These are phyloP conservation scores for Scheffersomyces lignicola DNA, from an alignment of 1,139 yeast genomes.

Conservation along the genomic window DNA sequence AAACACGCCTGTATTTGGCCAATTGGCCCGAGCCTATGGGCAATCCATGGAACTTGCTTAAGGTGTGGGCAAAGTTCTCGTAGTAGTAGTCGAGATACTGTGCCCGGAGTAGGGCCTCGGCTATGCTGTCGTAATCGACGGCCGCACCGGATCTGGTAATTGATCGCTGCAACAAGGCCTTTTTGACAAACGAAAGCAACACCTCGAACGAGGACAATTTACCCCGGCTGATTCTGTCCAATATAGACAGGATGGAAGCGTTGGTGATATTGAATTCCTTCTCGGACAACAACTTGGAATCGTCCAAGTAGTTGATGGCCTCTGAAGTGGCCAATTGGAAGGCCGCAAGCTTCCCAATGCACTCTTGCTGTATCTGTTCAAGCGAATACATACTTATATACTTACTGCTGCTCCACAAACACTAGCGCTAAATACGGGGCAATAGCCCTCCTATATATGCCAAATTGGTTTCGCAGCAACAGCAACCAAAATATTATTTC, in stretches of 20 bases:
- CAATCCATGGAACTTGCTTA: conserved; percentile 67
- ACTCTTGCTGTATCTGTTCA: too few species aligned
- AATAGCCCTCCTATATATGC: too few species aligned
- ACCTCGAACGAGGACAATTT: conserved; percentile 12
- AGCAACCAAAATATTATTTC: too few species aligned
- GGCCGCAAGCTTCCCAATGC: too few species aligned
- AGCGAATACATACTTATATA: too few species aligned
- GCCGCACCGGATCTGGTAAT: neutral
- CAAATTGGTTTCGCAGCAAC: too few species aligned
- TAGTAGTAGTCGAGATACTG: conserved; percentile 36
- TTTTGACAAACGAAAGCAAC: conserved; percentile 15
- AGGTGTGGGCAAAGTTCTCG: conserved; percentile 26
- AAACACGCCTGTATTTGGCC: neutral
- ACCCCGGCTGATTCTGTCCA: conserved; percentile 11
- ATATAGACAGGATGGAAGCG: conserved; percentile 6
- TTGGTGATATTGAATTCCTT: conserved; percentile 40
- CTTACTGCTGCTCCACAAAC: too few species aligned
- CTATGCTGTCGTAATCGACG: neutral
- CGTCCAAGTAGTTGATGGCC: too few species aligned
- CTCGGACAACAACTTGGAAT: too few species aligned
- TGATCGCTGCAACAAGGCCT: conserved; percentile 20
- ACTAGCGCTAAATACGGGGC: too few species aligned
- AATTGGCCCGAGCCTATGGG: conserved; percentile 47
- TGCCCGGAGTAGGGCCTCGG: conserved; percentile 26
- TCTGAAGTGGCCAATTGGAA: too few species aligned